Conservation (phyloP, 805 yeast species). For the Cyberlindnera galapagoensis region DNA sequence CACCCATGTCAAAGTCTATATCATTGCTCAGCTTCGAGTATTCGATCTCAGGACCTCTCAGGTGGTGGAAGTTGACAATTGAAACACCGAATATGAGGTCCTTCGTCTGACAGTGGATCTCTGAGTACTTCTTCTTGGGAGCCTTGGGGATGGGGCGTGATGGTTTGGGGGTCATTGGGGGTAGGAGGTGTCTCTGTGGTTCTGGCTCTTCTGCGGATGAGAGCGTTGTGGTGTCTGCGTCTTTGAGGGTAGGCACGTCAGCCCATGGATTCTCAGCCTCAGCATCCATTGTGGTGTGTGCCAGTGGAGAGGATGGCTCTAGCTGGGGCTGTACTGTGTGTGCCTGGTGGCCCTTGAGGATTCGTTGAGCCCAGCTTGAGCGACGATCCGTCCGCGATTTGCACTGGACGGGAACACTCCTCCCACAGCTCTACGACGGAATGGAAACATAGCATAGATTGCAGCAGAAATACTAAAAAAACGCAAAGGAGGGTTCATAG, state of each 20-base stretch:
- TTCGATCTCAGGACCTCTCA: slow-evolving; percentile 92
- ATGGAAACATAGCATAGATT: too few relatives aligned
- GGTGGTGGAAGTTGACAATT: slow-evolving; percentile 88
- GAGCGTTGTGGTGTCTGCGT: background rate
- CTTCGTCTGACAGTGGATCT: slow-evolving; percentile 15
- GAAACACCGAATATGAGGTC: slow-evolving; percentile 70
- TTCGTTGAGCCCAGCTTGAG: too few relatives aligned
- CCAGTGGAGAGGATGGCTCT: too few relatives aligned
- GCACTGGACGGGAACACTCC: too few relatives aligned
- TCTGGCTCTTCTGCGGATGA: slow-evolving; percentile 1
- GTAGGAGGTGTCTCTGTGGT: background rate
- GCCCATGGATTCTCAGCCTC: slow-evolving; percentile 20
- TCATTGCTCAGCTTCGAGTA: slow-evolving; percentile 49
- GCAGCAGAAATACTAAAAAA: background rate
- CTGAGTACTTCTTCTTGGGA: slow-evolving; percentile 14
- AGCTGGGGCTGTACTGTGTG: too few relatives aligned
- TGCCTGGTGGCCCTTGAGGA: too few relatives aligned
- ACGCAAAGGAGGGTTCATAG: too few relatives aligned
- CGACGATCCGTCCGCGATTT: too few relatives aligned
- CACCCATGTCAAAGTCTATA: slow-evolving; percentile 28
- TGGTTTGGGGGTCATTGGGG: too few relatives aligned
- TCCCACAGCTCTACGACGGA: too few relatives aligned
- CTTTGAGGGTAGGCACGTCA: slow-evolving; percentile 5
- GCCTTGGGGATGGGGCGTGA: slow-evolving; percentile 5
- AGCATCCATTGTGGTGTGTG: too few relatives aligned